These are phyloP conservation scores for Furculomyces boomerangus DNA, from an alignment of 371 early-diverging fungal genomes.

Conservation along the genomic window DNA sequence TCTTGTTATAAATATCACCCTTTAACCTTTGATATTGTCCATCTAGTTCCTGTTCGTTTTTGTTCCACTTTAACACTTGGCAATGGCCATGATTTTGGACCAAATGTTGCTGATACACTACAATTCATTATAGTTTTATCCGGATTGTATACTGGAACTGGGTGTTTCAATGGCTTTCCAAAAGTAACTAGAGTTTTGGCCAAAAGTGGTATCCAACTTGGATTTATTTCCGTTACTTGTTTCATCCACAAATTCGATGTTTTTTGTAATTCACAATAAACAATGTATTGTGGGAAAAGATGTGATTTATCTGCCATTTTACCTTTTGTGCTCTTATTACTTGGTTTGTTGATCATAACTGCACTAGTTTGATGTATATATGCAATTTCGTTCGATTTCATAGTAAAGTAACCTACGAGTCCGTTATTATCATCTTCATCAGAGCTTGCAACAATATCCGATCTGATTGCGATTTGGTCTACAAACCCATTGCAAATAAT, in stretches of 20 bases:
- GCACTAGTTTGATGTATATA: slow-evolving; percentile 52
- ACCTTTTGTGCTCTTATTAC: slow-evolving; percentile 17
- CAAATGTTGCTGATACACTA: slow-evolving; percentile 50
- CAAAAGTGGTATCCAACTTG: slow-evolving; percentile 61
- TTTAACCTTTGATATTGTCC: slow-evolving; percentile 24
- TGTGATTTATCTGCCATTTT: not conserved
- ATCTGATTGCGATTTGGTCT: slow-evolving; percentile 75
- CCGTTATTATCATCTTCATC: slow-evolving; percentile 11
- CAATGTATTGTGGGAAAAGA: slow-evolving; percentile 12
- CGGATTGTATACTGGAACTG: slow-evolving; percentile 38
- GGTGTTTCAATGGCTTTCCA: slow-evolving; percentile 43
- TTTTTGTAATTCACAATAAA: slow-evolving; percentile 20
- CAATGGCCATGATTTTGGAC: slow-evolving; percentile 56
- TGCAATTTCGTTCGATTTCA: slow-evolving; percentile 51
- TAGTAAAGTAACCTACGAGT: slow-evolving; percentile 48
- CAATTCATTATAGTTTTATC: slow-evolving; percentile 44
- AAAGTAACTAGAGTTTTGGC: slow-evolving; percentile 43
- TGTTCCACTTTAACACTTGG: slow-evolving; percentile 51
- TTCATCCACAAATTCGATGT: slow-evolving; percentile 42
- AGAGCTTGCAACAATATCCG: slow-evolving; percentile 40
- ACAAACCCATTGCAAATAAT: slow-evolving; percentile 73
- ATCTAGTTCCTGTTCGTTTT: slow-evolving; percentile 39
- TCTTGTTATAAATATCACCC: too few relatives aligned
- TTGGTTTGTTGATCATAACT: slow-evolving; percentile 30
- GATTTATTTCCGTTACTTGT: slow-evolving; percentile 55